Evolutionary conservation across 305 asterid genomes (phyloP), one percentile per base, ranked within the genome.

Genomic region (Fraxinus baroniana): DNA sequence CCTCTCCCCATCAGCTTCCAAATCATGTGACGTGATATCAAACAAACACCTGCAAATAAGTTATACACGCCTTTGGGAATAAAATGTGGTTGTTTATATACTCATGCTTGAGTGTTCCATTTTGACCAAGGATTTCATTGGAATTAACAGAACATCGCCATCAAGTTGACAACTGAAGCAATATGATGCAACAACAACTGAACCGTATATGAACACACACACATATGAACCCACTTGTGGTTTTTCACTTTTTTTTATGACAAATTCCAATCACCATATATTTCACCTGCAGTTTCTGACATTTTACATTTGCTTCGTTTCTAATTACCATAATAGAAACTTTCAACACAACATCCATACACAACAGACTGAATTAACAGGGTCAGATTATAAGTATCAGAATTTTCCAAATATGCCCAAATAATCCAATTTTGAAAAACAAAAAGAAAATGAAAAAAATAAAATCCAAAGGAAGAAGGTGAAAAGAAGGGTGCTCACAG

Each of bases 401-500:
- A 13, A 74, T 36, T 37, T n/a, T n/a, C 68, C 12, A 57, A 57
- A 57, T 57, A 57, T 57, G 20, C 68, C 12, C 26, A 57, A 18
- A 57, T 57, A n/a, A 57, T n/a, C 28, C 26, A 70, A 70, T 52
- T 37, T 78, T 76, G 52, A 81, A 46, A 72, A 72, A 73, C 52
- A 32, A 36, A 80, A 76, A 26, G 39, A 70, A 33, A 33, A 13
- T 22, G 6, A 3, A 41, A 68, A 20, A 33, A 9, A 35, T 41
- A 72, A 81, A 46, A 28, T 77, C 57, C 64, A 60, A 62, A 72
- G 18, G 41, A 30, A 55, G 44, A 32, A 72, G 78, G 66, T 60
- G 62, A 85, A 26, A 7, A 74, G 35, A 33, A 60, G 13, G n/a
- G 74, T 22, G 85, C 86, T 81, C 84, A 84, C 89, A 80, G 88